Evolutionary conservation across 2,329 filamentous ascomycete genomes (phyloP), one percentile per base, ranked within the genome.

Genomic region (Neobulgaria alba): DNA sequence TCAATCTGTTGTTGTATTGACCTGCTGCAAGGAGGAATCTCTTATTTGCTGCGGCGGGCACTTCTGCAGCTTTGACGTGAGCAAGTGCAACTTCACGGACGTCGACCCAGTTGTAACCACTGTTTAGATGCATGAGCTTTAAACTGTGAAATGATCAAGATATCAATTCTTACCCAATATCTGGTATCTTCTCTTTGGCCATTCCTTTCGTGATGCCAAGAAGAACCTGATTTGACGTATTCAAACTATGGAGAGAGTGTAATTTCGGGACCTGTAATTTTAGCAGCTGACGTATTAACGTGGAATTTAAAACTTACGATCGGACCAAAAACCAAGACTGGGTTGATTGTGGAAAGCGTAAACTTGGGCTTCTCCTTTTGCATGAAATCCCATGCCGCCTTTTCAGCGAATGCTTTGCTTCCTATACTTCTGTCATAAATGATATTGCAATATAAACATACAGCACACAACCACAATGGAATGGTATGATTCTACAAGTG

Each of bases 151-250:
- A n/a, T n/a, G n/a, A n/a, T n/a, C n/a, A n/a, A n/a, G n/a, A n/a
- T n/a, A n/a, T n/a, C n/a, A n/a, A n/a, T n/a, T n/a, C n/a, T n/a
- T n/a, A n/a, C n/a, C 69, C 72, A 0, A 76, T 82, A 0, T 75
- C 67, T 0, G 72, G 67, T 8, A 83, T 68, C 18, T 68, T 66
- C 2, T 72, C 63, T 48, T 75, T 78, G 57, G 66, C 71, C 44
- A 74, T 71, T 1, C 82, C 83, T 5, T 68, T 71, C n/a, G 81
- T 68, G 38, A 84, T 62, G 45, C 80, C 70, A 7, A 74, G 66
- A 39, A 86, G 71, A 15, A 79, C 73, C 50, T 78, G 71, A 58
- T 87, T 88, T 10, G 80, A 85, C 1, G 81, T 84, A 63, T 88
- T 89, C 46, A 88, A 65, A 2, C 64, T 65, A n/a, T 76, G 71